These are phyloP conservation scores for Cadophora luteo-olivacea DNA, from an alignment of 2,329 filamentous ascomycete species.

Conservation along the genomic window DNA sequence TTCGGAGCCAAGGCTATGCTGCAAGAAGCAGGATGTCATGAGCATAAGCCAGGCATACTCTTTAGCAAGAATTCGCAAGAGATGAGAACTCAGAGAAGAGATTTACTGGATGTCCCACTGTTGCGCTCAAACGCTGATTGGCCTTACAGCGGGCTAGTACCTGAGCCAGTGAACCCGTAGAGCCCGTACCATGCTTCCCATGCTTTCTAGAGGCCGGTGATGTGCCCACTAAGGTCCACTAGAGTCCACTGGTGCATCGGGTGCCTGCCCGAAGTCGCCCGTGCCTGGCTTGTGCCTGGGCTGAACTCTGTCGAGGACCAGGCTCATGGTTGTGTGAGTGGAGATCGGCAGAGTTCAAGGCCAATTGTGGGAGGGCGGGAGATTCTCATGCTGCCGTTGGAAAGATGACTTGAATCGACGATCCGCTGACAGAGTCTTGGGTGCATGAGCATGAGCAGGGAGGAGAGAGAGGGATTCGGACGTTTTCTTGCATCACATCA, in stretches of 20 bases:
- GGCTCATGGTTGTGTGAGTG: conserved; percentile 7
- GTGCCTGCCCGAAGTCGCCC: conserved; percentile 1
- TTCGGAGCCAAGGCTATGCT: not conserved
- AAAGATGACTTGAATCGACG: not conserved
- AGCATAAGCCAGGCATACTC: conserved; percentile 1
- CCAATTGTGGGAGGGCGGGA: conserved; percentile 1
- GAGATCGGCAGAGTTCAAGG: not conserved
- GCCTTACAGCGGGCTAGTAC: conserved; percentile 2
- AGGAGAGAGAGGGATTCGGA: too few relatives aligned
- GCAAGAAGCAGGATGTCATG: conserved; percentile 13
- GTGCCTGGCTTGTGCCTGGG: conserved; percentile 10
- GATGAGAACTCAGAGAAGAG: not conserved
- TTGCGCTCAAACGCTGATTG: conserved; percentile 16
- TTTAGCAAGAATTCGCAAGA: not conserved
- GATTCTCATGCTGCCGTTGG: conserved; percentile 2
- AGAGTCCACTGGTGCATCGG: not conserved
- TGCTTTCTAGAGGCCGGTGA: conserved; percentile 7
- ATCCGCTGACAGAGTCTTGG: conserved; percentile 2
- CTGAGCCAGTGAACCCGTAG: conserved; percentile 8
- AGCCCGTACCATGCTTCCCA: conserved; percentile 4
- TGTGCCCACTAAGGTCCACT: not conserved
- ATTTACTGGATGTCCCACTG: conserved; percentile 6
- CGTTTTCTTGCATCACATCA: not conserved
- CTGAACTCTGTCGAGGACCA: not conserved
- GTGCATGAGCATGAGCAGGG: not conserved